Base-by-base conservation (phyloP, 805 yeast genomes). In the Spencermartinsiella europaea region DNA sequence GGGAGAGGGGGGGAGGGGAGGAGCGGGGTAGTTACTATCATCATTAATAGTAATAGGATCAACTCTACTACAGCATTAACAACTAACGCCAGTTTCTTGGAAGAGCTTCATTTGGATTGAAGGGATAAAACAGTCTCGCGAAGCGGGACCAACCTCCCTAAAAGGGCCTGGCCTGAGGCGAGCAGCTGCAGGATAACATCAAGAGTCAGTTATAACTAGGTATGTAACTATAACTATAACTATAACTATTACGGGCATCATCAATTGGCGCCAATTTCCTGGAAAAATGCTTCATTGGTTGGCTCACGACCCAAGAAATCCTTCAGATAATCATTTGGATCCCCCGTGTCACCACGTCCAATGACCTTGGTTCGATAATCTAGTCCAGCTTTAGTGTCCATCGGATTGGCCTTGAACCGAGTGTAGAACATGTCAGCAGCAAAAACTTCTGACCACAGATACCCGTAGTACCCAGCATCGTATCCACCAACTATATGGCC, bases 381-480 rank as follows among this genome's bases (percentile, higher is more conserved):
- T 22, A 76, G 64, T 42, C 95, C 96, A 42, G 67, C 72, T 15
- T 62, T 61, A 17, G 77, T 69, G 59, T 80, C 76, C 75, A 84
- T 72, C 38, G 95, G 93, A 62, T 83, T 78, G 1, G 67, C 57
- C 48, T 77, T 76, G 72, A 87, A 87, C 58, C 77, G 75, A 3
- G 85, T 67, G 63, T 84, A 80, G 68, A 76, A 87, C 61, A 87
- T 84, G 63, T 87, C 95, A 4, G 86, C 77, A 1, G 95, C 93
- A 70, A 81, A 87, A 14, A 85, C 95, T 58, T 81, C 81, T 2
- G 95, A 84, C 81, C 88, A 87, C 68, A 86, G 66, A 63, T 87
- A 87, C 1, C 95, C 95, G 57, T 87, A 87, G 66, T 87, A 87
- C 2, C 90, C 89, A 8, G 90, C 80, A 45, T 85, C 91, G 63